Base-by-base conservation (phyloP, 768 basidiomycete genomes). In the Dendrothele bispora region DNA sequence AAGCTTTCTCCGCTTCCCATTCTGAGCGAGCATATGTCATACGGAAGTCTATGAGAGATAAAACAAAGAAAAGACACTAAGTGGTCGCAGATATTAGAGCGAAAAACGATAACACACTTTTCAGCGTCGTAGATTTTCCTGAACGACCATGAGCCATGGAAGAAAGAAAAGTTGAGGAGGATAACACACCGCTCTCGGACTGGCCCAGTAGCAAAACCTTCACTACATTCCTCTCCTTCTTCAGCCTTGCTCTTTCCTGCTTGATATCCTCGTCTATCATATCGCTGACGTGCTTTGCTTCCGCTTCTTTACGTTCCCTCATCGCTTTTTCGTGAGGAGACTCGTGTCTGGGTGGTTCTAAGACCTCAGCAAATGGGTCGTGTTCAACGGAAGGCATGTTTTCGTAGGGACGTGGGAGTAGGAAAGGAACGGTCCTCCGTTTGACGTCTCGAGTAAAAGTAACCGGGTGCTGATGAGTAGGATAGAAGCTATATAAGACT, bases 1-100 rank as follows among this genome's bases (percentile, higher is more conserved):
- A 83, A 1, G 72, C 71, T 30, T 84, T 82, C 59, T 90, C 88
- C 18, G 72, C 70, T 29, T 68, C 67, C 83, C 84, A 88, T 27
- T 75, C 75, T 7, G 69, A 69, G n/a, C 69, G 71, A 8, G 84
- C 81, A 54, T 83, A 87, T 48, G 73, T 76, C 67, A 88, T 74
- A 35, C 84, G 83, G 55, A 88, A 86, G 58, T 87, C 86, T 88
- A 44, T 10, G 26, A 34, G 14, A 12, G 18, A 17, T 47, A 7
- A 30, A 44, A 17, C 20, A 21, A 38, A 30, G 38, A 20, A 17
- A 15, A 22, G 40, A 22, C 39, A 26, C 29, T 17, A 26, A 46
- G 35, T 7, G 26, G 38, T 34, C 10, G 58, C 18, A 56, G 39
- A 7, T 38, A 39, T 35, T 38, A 17, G 18, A 24, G 35, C 14